Conservation (phyloP, 345 rosid species). For the Luvunga scandens region DNA sequence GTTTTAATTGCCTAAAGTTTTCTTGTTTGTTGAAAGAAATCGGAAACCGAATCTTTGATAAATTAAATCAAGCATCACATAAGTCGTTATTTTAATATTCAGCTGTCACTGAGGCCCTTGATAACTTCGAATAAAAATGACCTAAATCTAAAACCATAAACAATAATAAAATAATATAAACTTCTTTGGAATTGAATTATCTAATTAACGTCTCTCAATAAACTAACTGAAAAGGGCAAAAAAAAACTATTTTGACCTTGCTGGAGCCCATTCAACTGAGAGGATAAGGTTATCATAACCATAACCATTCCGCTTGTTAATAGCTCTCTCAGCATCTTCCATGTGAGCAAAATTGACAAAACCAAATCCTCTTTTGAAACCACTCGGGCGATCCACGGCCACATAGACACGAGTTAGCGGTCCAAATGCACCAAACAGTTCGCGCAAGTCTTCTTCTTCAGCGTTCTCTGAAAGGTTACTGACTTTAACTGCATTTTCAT, state of each 20-base stretch:
- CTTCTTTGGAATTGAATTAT: neutral
- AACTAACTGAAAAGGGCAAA: neutral
- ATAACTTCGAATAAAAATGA: neutral
- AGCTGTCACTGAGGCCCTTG: too few species aligned
- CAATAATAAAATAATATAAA: too few species aligned
- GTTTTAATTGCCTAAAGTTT: too few species aligned
- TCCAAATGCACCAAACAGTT: constrained; percentile 42
- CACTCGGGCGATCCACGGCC: constrained; percentile 27
- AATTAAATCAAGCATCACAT: too few species aligned
- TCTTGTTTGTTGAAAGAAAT: too few species aligned
- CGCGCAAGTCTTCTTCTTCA: constrained; percentile 36
- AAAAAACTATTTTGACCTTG: constrained; percentile 11
- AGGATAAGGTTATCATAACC: constrained; percentile 48
- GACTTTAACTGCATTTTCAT: constrained; percentile 33
- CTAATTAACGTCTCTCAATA: neutral
- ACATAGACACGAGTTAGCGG: constrained; percentile 27
- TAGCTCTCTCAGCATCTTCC: constrained; percentile 37
- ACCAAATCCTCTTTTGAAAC: constrained; percentile 33
- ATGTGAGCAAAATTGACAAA: constrained; percentile 33
- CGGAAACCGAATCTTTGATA: too few species aligned
- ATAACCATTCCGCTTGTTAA: constrained; percentile 36
- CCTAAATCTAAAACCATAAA: neutral
- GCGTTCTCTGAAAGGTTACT: constrained; percentile 38
- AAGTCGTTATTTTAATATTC: too few species aligned
- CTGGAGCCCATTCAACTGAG: constrained; percentile 32